phyloP scores from a whole-genome alignment of 2,329 filamentous ascomycete genomes.

The Basipetospora chlamydospora region DNA sequence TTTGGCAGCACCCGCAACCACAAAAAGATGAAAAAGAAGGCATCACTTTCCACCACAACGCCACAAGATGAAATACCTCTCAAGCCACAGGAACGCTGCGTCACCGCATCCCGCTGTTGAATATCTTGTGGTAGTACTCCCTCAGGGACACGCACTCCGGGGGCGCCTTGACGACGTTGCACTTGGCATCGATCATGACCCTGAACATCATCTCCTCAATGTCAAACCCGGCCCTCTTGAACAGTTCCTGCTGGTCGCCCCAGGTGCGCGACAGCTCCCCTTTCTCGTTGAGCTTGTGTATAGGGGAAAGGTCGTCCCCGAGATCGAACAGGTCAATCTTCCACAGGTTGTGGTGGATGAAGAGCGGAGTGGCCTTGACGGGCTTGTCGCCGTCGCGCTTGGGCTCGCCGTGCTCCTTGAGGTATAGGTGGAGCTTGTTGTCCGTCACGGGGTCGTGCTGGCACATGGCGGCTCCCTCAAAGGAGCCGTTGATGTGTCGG shows the following conservation, averaged over 20 bases:
- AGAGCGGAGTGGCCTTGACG: slow-evolving; percentile 13
- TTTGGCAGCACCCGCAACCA: too few relatives aligned
- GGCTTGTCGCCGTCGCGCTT: slow-evolving; percentile 8
- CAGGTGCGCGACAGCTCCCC: slow-evolving; percentile 15
- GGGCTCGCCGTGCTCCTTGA: slow-evolving; percentile 6
- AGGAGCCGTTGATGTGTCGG: slow-evolving; percentile 14
- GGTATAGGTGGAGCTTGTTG: slow-evolving; percentile 11
- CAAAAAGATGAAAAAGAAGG: background rate
- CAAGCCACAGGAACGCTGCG: background rate
- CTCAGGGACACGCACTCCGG: slow-evolving; percentile 20
- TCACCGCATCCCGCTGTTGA: slow-evolving; percentile 1
- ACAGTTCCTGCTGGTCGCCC: slow-evolving; percentile 13
- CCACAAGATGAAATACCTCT: too few relatives aligned
- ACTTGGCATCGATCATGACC: slow-evolving; percentile 15
- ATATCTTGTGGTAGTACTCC: slow-evolving; percentile 12
- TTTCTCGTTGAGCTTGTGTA: slow-evolving; percentile 10
- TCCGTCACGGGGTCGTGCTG: slow-evolving; percentile 18
- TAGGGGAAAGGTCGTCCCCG: slow-evolving; percentile 9
- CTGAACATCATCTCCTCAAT: slow-evolving; percentile 19
- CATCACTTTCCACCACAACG: too few relatives aligned
- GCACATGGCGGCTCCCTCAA: slow-evolving; percentile 14
- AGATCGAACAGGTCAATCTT: slow-evolving; percentile 19
- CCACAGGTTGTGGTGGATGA: slow-evolving; percentile 22
- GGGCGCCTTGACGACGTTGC: slow-evolving; percentile 10
- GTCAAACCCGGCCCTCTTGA: slow-evolving; percentile 15